Evolutionary conservation across 805 yeast genomes (phyloP), one percentile per base, ranked within the genome.

Genomic region (Spathaspora arborariae): DNA sequence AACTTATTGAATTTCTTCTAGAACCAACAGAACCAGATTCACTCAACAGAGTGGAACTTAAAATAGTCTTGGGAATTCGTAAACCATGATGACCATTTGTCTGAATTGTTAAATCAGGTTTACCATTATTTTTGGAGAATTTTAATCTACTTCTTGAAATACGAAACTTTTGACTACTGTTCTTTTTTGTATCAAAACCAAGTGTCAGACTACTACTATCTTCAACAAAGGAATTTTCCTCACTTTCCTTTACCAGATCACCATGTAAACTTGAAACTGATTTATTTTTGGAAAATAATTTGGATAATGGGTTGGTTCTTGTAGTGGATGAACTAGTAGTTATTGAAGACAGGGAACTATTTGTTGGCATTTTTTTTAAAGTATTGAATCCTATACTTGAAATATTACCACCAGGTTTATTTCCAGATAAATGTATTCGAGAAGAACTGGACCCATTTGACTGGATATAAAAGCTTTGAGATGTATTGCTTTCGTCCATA

Each of bases 301-400:
- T 53, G 1, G 63, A 45, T 20, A 67, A 51, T 8, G 71, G 56
- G 48, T 66, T 65, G 6, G 63, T 53, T 41, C 59, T 64, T 8
- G 55, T 50, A 0, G 67, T 57, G 8, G 56, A 45, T 3, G 55
- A 37, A 40, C 20, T 34, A 26, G 62, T 62, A 1, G 53, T 40
- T 1, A 56, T 49, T 6, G 68, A 59, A 2, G 56, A 43, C 45
- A 47, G 55, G 2, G 70, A 64, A 5, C 58, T 48, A 44, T 63
- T 61, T 15, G 71, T 64, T 36, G 54, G 52, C 20, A 54, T 46
- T 48, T 67, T 67, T 52, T 64, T 66, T 20, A 68, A 49, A 42
- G 56, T 67, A 44, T 58, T 68, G 48, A 68, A 68, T 7, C 64
- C 68, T 5, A 63, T 66, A 41, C 59, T 55, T 2, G 65, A 60